Base-by-base conservation (phyloP, 192 early-diverging fungal species). In the Coemansia sp. region DNA sequence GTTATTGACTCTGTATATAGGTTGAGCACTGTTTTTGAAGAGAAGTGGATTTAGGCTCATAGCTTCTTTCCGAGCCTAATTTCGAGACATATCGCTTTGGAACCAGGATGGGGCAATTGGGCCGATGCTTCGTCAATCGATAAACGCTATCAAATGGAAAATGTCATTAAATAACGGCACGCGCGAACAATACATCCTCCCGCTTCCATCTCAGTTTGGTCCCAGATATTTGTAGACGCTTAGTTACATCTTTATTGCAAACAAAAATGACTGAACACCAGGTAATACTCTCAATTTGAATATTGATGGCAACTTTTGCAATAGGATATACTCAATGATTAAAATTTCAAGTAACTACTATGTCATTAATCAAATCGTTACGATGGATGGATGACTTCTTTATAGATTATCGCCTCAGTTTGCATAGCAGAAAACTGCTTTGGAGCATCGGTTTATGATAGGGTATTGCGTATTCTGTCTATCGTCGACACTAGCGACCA, bases 381-480 rank as follows among this genome's bases (percentile, higher is more conserved):
- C 38, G 4, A 0, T 41, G 15, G 1, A 15, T 41, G 38, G 0
- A 17, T 41, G n/a, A n/a, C n/a, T 17, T 41, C 4, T 41, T 41
- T 2, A 10, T 68, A 74, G 72, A 45, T 56, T 30, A 41, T 68
- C 13, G 66, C 61, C 7, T 56, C 72, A 1, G 19, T 74, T 4
- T 56, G 55, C n/a, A 7, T 60, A 25, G 30, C 50, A 3, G 60
- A 62, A 25, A 30, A 29, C 10, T 44, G 47, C 27, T 59, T 74
- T 59, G 72, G 72, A 8, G 72, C 72, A 2, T 65, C 72, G 5
- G 52, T 74, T 2, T 74, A 52, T 34, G 72, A 74, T 45, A 57
- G 17, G 2, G 44, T 50, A 44, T 14, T 65, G 14, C 64, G 33
- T 22, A 42, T 29, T 4, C 27, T 64, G 7, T 56, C 62, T 30